Conservation (phyloP, 345 rosid genomes). For the Dovyalis caffra region DNA sequence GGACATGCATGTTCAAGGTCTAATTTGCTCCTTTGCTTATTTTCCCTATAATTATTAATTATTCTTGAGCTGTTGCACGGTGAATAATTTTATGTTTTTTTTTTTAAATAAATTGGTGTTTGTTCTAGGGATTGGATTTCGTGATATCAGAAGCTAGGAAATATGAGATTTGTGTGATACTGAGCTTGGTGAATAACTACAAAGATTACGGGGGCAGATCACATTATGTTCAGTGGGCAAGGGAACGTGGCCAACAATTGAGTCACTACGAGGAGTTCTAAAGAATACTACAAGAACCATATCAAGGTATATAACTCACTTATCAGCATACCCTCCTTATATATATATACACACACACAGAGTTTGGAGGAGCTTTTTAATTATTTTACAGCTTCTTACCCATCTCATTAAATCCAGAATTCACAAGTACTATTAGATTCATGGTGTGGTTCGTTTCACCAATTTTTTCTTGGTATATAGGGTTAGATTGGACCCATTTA, state of each 20-base stretch:
- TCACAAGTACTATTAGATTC: too few species aligned
- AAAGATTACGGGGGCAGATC: constrained; percentile 59
- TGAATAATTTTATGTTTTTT: too few species aligned
- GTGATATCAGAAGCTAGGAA: constrained; percentile 65
- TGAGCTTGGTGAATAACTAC: constrained; percentile 70
- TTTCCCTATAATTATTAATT: not conserved
- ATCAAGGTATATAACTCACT: constrained; percentile 49
- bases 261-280: constrained; percentile 61
- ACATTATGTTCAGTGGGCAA: constrained; percentile 72
- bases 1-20: constrained; percentile 64
- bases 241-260: constrained; percentile 34
- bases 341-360: too few species aligned
- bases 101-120: too few species aligned
- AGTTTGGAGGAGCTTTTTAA: too few species aligned
- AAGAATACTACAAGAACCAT: constrained; percentile 59
- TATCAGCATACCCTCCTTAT: not conserved
- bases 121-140: constrained; percentile 66
- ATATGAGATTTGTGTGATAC: constrained; percentile 44
- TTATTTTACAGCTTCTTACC: too few species aligned
- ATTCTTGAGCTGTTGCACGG: too few species aligned
- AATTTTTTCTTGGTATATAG: too few species aligned
- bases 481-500: too few species aligned
- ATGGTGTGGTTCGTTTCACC: too few species aligned
- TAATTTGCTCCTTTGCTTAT: not conserved
- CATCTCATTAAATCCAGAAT: too few species aligned